Base-by-base conservation (phyloP, 1,139 yeast species). In the Oligophagozyma castellii region DNA sequence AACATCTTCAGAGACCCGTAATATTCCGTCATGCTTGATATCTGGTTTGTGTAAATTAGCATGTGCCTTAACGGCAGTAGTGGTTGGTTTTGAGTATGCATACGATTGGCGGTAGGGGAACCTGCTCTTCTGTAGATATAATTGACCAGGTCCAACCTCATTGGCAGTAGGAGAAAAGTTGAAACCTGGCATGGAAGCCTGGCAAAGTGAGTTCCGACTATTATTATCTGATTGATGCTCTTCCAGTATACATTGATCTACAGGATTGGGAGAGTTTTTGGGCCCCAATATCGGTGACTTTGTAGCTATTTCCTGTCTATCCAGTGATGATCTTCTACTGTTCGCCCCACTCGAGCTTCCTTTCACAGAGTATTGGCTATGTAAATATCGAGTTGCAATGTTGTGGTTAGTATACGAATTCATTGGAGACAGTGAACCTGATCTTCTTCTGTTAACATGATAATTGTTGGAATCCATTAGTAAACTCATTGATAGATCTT, bases 371-470 rank as follows among this genome's bases (percentile, higher is more conserved):
- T 37, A 26, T 23, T 42, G 39, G 4, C 37, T 39, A 18, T 47
- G 66, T 18, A 62, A 58, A 24, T 68, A 45, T 35, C 69, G 51
- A 10, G 69, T 59, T 19, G 61, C 55, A 29, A 65, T 59, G 3
- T 67, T 55, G 1, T 70, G 65, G 27, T 44, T 42, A 41, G 64
- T 19, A 28, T 43, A 39, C 6, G 51, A 47, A 3, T 46, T 43
- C 12, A 44, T 28, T 5, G 54, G 50, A 4, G 53, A 47, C 32
- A 47, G 47, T 2, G 55, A 48, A 19, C 36, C 35, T 16, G 21
- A n/a, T 14, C 14, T 12, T 14, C 27, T 18, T 21, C 25, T 19
- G 10, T 16, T 10, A 5, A 19, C 29, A 20, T 25, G 29, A n/a
- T n/a, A n/a, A 24, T 7, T 12, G 4, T 19, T 26, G 13, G 67